Evolutionary conservation across 192 early-diverging fungal species (phyloP), one percentile per base, ranked within the genome.

Genomic region (Linnemannia elongata): DNA sequence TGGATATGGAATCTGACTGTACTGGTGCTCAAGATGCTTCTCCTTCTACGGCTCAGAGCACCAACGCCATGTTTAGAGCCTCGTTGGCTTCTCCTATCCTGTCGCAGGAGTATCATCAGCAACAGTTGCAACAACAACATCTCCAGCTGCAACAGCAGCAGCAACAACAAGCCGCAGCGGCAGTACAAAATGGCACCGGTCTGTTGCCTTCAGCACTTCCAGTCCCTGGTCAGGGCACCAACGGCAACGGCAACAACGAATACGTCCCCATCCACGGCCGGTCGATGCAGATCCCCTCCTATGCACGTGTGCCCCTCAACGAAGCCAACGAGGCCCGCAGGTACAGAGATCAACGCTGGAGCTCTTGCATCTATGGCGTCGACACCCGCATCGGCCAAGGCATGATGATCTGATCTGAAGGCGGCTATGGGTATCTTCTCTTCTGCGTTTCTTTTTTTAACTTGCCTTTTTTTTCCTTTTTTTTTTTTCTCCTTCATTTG

Each of bases 201-300:
- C 49, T 80, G 38, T 39, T 80, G 22, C 83, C 83, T 18, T 85
- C 83, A 8, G 78, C 83, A 15, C 77, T 85, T 13, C 75, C 74
- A n/a, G 74, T 85, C 22, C 75, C 74, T 35, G 78, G 57, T 22
- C 83, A 85, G 35, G 69, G 17, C 5, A 52, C 0, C 49, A 52
- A 52, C 49, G 22, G 49, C 5, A 79, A 55, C 39, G 49, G 45
- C 15, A 77, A 41, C 57, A 74, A 66, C 44, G 79, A 81, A 66
- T 86, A 81, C 47, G 79, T 86, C 13, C 84, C 84, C 10, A 72
- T 86, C 22, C 84, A 86, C 33, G 84, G 84, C 33, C 78, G 84
- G 30, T 86, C 84, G 10, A 86, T 86, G 84, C 75, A 86, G 71
- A 86, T 86, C 66, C 84, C 84, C 0, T 86, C 84, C 3, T 86